Base-by-base conservation (phyloP, 495 filamentous ascomycete species). In the Neurospora tetraspora region DNA sequence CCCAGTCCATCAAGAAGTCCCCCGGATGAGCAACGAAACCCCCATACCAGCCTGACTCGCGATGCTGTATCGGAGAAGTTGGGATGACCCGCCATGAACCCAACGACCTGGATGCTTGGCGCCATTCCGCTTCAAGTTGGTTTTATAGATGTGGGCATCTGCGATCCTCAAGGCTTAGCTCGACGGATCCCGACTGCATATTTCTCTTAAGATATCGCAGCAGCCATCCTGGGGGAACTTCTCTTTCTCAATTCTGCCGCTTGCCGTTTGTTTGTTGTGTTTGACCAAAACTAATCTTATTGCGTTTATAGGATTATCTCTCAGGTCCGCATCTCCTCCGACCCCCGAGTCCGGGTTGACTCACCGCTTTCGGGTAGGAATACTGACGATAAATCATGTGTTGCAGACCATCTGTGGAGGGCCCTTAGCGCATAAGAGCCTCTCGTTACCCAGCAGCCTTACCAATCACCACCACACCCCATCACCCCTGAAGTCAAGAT, bases 371-470 rank as follows among this genome's bases (percentile, higher is more conserved):
- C 53, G 12, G 12, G 53, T 12, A 61, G 53, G 27, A 71, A 37
- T 78, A 80, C 86, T 78, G 78, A 83, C 78, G 77, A 76, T 75
- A 68, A 74, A 65, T 71, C 73, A 59, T 43, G 31, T 43, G 75
- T 47, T 72, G 38, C 80, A 94, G 94, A 97, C 89, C 96, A 99
- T 87, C 90, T 99, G 86, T 99, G 96, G 96, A 97, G 97, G 89
- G 91, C 96, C 82, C 82, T 85, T 80, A 81, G 80, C 77, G 78
- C 71, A 38, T 69, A 45, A 39, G 71, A 74, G 40, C 59, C 70
- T 75, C 72, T 74, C 74, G 74, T 74, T 37, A 76, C 42, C 72
- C 20, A 61, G 23, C 23, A 61, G 53, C 53, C 53, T 16, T 16
- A 61, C 53, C 53, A 61, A 61, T 23, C 23, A 68, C 40, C 69